phyloP scores from a whole-genome alignment of 805 yeast species.

The Candida maris region DNA sequence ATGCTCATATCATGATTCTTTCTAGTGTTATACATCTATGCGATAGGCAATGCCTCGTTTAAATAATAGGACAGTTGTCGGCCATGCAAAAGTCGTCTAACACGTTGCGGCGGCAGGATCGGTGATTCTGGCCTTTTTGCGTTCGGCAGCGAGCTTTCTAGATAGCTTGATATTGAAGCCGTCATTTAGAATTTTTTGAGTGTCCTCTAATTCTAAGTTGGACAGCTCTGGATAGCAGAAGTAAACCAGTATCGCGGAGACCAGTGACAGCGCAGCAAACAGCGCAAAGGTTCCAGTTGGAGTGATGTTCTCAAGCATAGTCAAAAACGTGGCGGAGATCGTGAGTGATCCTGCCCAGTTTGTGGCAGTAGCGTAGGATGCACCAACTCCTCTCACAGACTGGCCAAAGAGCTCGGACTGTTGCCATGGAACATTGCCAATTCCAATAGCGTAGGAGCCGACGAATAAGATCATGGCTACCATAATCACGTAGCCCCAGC shows the following conservation, averaged over 20 bases:
- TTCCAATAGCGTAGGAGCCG: constrained; percentile 89
- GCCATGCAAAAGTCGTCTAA: too few species aligned
- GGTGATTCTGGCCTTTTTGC: constrained; percentile 22
- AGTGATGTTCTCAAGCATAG: constrained; percentile 89
- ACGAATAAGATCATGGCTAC: constrained; percentile 83
- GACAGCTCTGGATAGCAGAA: constrained; percentile 92
- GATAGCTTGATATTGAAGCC: constrained; percentile 84
- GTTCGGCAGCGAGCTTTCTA: constrained; percentile 47
- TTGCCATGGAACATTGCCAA: constrained; percentile 98
- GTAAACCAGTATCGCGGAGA: constrained; percentile 70
- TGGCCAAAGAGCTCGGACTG: constrained; percentile 94
- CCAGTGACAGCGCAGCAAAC: constrained; percentile 75
- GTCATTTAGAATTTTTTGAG: constrained; percentile 71
- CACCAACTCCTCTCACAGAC: constrained; percentile 88
- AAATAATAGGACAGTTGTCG: too few species aligned
- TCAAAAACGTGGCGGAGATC: constrained; percentile 86
- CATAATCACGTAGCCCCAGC: constrained; percentile 88
- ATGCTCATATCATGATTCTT: too few species aligned
- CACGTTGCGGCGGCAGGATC: too few species aligned
- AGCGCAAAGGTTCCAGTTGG: constrained; percentile 94
- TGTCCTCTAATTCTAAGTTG: constrained; percentile 87
- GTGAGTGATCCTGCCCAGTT: constrained; percentile 95
- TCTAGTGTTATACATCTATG: too few species aligned
- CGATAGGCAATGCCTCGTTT: too few species aligned
- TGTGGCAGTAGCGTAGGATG: constrained; percentile 85